A percentile compares a stretch with the other conserved stretches of the same genome.
Conservation (phyloP, 495 filamentous ascomycete species). For the Neurospora sp. region DNA sequence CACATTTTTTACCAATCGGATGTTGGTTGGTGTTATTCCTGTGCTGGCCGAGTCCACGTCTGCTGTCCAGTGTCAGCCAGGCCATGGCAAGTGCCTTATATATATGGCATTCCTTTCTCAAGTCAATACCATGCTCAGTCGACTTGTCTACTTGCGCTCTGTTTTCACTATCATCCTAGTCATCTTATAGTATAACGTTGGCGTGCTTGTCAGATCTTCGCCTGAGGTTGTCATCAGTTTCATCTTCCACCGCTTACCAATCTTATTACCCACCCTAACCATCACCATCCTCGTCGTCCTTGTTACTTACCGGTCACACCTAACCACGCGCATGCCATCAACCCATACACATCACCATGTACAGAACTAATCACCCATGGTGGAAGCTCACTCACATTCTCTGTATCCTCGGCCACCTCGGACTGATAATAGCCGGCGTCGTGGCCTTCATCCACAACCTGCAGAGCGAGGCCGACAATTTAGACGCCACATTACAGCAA, state of each 20-base stretch:
- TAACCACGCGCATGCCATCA: background rate
- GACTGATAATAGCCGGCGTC: constrained; percentile 10
- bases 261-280: background rate
- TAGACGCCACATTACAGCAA: background rate
- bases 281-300: background rate
- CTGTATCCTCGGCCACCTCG: constrained; percentile 17
- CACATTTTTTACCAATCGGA: background rate
- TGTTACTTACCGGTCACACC: background rate
- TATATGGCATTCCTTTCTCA: background rate
- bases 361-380: constrained; percentile 16
- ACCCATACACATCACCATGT: constrained; percentile 9
- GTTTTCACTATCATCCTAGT: background rate
- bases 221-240: background rate
- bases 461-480: background rate
- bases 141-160: background rate
- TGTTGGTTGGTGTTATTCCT: background rate
- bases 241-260: background rate
- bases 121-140: background rate
- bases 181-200: background rate
- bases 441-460: constrained; percentile 15
- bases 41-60: background rate
- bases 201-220: background rate
- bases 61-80: background rate
- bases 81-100: background rate
- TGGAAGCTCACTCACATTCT: constrained; percentile 21